phyloP scores from a whole-genome alignment of 257 asterid genomes.

The Knoxia roxburghii region DNA sequence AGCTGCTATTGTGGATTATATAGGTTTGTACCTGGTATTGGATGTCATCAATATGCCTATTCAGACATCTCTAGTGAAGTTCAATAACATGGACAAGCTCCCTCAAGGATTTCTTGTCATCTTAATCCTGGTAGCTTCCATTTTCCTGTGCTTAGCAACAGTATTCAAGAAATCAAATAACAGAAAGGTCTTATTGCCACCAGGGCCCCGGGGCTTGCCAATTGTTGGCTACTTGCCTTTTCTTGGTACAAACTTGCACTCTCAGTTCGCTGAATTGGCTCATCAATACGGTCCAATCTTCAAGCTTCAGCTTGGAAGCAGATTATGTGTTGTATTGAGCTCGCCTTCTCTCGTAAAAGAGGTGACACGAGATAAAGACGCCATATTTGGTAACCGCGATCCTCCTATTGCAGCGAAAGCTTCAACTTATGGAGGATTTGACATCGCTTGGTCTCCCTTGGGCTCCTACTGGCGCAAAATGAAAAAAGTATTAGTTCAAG shows the following conservation, averaged over 20 bases:
- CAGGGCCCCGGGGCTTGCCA: conserved; percentile 49
- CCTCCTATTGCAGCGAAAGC: conserved; percentile 13
- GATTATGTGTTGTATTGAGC: conserved; percentile 27
- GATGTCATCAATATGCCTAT: background rate
- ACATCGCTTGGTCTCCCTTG: conserved; percentile 33
- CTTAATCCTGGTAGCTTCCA: background rate
- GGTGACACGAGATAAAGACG: conserved; percentile 33
- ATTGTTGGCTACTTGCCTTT: conserved; percentile 35
- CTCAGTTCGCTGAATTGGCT: conserved; percentile 29
- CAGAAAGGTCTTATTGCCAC: conserved; percentile 9
- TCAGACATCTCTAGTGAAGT: background rate
- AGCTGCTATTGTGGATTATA: background rate
- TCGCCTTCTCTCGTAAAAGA: conserved; percentile 31
- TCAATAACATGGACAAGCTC: background rate
- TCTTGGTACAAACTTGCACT: conserved; percentile 40
- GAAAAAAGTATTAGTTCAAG: conserved; percentile 37
- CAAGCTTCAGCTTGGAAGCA: conserved; percentile 33
- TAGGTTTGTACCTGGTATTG: background rate
- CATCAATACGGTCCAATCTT: conserved; percentile 22
- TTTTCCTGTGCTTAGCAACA: background rate
- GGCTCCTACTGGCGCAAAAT: conserved; percentile 49
- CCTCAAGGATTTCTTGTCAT: background rate
- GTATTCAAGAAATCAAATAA: conserved; percentile 7
- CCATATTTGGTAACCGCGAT: conserved; percentile 38
- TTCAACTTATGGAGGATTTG: conserved; percentile 31